Evolutionary conservation across 495 filamentous ascomycete species (phyloP).

Genomic region (Massariosphaeria phaeospora): DNA sequence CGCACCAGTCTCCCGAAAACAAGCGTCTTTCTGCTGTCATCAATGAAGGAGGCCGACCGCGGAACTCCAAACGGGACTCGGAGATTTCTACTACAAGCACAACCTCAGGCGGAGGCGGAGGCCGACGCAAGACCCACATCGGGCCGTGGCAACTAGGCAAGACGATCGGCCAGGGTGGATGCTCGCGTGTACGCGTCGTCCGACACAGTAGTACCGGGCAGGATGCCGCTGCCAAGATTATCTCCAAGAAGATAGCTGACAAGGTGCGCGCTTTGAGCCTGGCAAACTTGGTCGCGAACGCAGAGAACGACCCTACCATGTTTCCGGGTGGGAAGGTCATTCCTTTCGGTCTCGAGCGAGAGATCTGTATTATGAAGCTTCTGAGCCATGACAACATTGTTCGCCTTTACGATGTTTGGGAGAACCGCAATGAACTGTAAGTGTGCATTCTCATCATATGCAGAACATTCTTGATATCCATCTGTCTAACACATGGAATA

Average conservation of each 20-base stretch:
- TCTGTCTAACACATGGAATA: slow-evolving; percentile 40
- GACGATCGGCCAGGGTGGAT: slow-evolving; percentile 79
- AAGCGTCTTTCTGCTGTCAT: slow-evolving; percentile 51
- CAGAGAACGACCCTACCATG: slow-evolving; percentile 28
- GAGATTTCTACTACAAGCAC: slow-evolving; percentile 66
- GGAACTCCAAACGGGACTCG: slow-evolving; percentile 61
- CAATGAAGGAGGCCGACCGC: slow-evolving; percentile 45
- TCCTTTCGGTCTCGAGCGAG: slow-evolving; percentile 81
- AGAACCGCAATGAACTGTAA: slow-evolving; percentile 88
- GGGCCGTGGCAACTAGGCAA: slow-evolving; percentile 89
- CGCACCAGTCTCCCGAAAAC: slow-evolving; percentile 46
- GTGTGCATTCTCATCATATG: slow-evolving; percentile 35
- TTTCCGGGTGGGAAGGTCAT: slow-evolving; percentile 52
- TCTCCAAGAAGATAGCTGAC: slow-evolving; percentile 68
- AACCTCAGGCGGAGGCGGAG: slow-evolving; percentile 50
- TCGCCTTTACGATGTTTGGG: slow-evolving; percentile 90
- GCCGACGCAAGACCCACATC: slow-evolving; percentile 65
- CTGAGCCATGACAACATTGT: slow-evolving; percentile 92
- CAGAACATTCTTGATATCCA: neutral
- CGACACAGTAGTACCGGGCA: slow-evolving; percentile 69
- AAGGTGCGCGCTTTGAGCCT: slow-evolving; percentile 72
- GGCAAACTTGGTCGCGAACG: slow-evolving; percentile 53
- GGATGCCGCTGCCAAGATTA: slow-evolving; percentile 87
- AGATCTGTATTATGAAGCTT: slow-evolving; percentile 93
- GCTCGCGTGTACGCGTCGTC: slow-evolving; percentile 75